Evolutionary conservation across 2,329 filamentous ascomycete species (phyloP), one percentile per base, ranked within the genome.

Genomic region (Orbilia ellipsospora): DNA sequence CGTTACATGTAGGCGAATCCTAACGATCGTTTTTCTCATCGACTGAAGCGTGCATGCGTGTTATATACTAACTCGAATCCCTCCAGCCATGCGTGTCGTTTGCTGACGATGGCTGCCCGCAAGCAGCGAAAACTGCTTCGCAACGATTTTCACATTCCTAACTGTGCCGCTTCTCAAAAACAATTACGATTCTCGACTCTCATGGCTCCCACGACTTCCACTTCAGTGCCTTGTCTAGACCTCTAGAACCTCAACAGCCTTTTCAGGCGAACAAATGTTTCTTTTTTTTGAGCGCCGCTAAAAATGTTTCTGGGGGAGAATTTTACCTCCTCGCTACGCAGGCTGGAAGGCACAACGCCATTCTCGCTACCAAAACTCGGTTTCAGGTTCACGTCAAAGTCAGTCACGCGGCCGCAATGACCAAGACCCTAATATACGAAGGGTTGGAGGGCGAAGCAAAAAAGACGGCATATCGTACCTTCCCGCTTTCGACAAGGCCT

Each of bases 371-470:
- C 54, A 42, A 10, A 36, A 36, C 8, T 36, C 28, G n/a, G 54
- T 56, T 56, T 56, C 54, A 56, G 31, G 18, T 56, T 42, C 26
- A 56, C 54, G 28, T 56, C 54, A 56, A 42, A 42, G 26, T 31
- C 40, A 56, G 54, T 56, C 54, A 56, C 54, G 23, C 54, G 18
- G 54, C 54, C 54, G 28, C 54, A 56, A 28, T 16, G 15, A 56
- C 54, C 54, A 55, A 26, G 23, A 28, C 26, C 13, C 15, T 15
- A 13, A 20, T 18, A 20, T 26, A 52, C n/a, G 20, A 52, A 52
- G 4, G 50, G 50, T 8, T 18, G 31, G 31, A 36, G 18, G 20
- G 50, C n/a, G n/a, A 13, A 26, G 50, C 16, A 52, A 18, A 18
- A 15, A 13, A 18, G 12, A 18, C 44, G 44, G 16, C 44, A n/a